phyloP scores from a whole-genome alignment of 2,329 filamentous ascomycete genomes.

The Cladophialophora carrionii region DNA sequence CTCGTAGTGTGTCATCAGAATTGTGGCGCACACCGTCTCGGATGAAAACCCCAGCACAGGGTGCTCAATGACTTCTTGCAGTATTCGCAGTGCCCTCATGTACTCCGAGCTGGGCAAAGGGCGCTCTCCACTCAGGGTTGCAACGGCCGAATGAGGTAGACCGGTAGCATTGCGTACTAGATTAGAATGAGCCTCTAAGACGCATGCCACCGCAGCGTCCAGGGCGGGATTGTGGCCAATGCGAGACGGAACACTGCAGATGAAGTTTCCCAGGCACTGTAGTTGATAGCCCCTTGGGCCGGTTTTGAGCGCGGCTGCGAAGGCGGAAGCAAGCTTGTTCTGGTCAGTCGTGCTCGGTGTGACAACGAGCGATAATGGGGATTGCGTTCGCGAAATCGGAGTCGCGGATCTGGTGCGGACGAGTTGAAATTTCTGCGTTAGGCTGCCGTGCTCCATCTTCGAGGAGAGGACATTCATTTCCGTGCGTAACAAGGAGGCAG shows the following conservation, averaged over 20 bases:
- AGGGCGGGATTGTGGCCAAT: conserved; percentile 9
- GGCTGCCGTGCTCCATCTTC: conserved; percentile 3
- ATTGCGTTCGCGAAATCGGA: not conserved
- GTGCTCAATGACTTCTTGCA: conserved; percentile 12
- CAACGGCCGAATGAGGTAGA: not conserved
- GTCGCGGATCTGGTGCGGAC: conserved; percentile 1
- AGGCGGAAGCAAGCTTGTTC: not conserved
- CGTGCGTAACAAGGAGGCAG: not conserved
- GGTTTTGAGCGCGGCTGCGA: not conserved
- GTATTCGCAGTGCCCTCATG: conserved; percentile 5
- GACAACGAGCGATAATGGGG: not conserved
- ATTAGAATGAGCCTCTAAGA: not conserved
- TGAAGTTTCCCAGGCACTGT: conserved; percentile 1
- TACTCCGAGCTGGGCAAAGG: conserved; percentile 1
- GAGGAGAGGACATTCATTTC: conserved; percentile 6
- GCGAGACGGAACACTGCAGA: conserved; percentile 4
- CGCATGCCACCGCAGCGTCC: conserved; percentile 3
- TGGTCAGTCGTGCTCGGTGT: not conserved
- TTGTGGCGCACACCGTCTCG: conserved; percentile 4
- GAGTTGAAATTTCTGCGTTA: conserved; percentile 10
- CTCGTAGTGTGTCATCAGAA: conserved; percentile 6
- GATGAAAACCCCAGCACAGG: not conserved
- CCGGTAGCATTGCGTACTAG: not conserved
- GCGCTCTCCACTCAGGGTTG: not conserved
- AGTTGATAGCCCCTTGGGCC: not conserved